phyloP scores from a whole-genome alignment of 257 asterid genomes.

The Osmanthus fragrans region DNA sequence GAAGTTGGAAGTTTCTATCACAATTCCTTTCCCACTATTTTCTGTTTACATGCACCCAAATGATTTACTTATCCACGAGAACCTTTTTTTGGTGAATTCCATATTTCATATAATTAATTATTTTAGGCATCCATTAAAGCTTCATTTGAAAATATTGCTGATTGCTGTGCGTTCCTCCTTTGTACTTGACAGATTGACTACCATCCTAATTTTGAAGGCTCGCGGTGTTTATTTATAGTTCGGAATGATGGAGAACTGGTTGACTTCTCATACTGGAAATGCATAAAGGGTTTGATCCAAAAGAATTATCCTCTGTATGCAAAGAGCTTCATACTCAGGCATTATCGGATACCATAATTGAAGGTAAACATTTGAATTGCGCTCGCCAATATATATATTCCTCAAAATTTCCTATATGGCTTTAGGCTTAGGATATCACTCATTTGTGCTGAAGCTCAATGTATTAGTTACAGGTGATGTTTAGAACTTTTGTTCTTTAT shows the following conservation, averaged over 20 bases:
- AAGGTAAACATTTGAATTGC: slow-evolving; percentile 27
- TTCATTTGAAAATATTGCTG: neutral
- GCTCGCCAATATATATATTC: neutral
- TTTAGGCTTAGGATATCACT: neutral
- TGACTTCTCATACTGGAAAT: slow-evolving; percentile 96
- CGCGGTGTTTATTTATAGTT: slow-evolving; percentile 85
- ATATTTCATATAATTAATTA: neutral
- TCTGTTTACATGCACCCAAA: neutral
- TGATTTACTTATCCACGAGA: neutral
- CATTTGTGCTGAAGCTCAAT: neutral
- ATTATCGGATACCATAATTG: slow-evolving; percentile 60
- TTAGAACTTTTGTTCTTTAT: neutral
- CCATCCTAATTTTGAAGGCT: slow-evolving; percentile 80
- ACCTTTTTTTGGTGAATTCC: neutral
- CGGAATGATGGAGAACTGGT: slow-evolving; percentile 84
- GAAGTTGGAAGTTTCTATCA: neutral
- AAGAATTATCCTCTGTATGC: slow-evolving; percentile 91
- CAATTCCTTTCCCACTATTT: neutral
- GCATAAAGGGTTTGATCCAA: slow-evolving; percentile 87
- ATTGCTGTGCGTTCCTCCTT: slow-evolving; percentile 20
- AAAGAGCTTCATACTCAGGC: slow-evolving; percentile 81
- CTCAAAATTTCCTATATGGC: neutral
- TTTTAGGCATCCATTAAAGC: neutral
- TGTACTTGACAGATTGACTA: slow-evolving; percentile 71
- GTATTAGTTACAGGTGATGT: neutral